A percentile compares a stretch with the other conserved stretches of the same genome.
Conservation (phyloP, 2,329 filamentous ascomycete genomes). For the Aspergillus sp. region DNA sequence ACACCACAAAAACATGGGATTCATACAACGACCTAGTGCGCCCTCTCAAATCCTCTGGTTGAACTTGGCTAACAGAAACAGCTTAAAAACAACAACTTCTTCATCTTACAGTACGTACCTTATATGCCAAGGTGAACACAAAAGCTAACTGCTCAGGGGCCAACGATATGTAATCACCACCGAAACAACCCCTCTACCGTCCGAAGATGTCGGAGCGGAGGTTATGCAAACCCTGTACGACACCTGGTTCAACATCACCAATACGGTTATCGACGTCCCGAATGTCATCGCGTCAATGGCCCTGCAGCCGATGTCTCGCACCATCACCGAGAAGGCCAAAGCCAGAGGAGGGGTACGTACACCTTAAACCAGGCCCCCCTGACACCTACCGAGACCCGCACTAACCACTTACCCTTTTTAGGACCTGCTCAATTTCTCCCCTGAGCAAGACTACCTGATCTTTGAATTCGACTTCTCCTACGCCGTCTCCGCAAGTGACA, state of each 20-base stretch:
- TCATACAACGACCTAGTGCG: conserved; percentile 49
- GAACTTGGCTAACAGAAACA: conserved; percentile 6
- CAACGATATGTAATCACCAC: conserved; percentile 43
- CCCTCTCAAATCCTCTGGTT: background rate
- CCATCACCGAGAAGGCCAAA: conserved; percentile 34
- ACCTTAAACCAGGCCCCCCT: background rate
- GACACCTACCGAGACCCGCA: background rate
- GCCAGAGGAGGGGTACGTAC: conserved; percentile 36
- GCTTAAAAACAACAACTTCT: conserved; percentile 44
- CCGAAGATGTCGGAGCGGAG: conserved; percentile 26
- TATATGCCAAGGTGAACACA: conserved; percentile 13
- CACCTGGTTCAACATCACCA: conserved; percentile 32
- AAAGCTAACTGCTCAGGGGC: conserved; percentile 22
- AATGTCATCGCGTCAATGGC: conserved; percentile 34
- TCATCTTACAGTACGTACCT: conserved; percentile 25
- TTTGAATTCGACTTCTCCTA: conserved; percentile 49
- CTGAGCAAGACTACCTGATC: conserved; percentile 43
- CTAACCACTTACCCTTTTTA: conserved; percentile 5
- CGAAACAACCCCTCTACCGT: conserved; percentile 40
- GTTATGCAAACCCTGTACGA: conserved; percentile 35
- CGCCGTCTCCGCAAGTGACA: conserved; percentile 31
- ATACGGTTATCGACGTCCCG: conserved; percentile 27
- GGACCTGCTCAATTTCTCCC: conserved; percentile 44
- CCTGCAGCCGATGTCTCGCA: conserved; percentile 38
- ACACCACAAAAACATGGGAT: conserved; percentile 48